A percentile compares a stretch with the other conserved stretches of the same genome.
phyloP scores from a whole-genome alignment of 2,329 filamentous ascomycete genomes.

The Colletotrichum sp. region DNA sequence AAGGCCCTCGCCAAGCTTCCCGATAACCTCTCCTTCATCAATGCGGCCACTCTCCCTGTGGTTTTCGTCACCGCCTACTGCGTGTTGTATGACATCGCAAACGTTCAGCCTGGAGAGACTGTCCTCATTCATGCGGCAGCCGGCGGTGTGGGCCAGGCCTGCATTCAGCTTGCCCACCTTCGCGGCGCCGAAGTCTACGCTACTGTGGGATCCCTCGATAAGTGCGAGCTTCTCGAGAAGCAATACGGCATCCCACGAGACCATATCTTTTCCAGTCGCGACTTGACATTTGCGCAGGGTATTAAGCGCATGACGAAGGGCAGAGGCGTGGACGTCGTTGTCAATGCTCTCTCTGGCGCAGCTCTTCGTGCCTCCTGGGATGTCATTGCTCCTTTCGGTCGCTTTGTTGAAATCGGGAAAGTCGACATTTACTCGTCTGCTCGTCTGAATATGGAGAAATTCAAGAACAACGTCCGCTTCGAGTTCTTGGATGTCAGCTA shows the following conservation, averaged over 20 bases:
- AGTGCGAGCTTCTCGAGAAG: slow-evolving; percentile 30
- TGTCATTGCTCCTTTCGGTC: slow-evolving; percentile 47
- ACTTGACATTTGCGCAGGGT: slow-evolving; percentile 30
- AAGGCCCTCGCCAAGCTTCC: slow-evolving; percentile 38
- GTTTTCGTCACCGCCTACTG: slow-evolving; percentile 35
- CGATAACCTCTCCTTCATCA: slow-evolving; percentile 17
- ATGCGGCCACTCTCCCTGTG: slow-evolving; percentile 33
- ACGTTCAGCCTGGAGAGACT: slow-evolving; percentile 29
- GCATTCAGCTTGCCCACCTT: slow-evolving; percentile 33
- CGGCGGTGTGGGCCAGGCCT: slow-evolving; percentile 40
- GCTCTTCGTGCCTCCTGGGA: slow-evolving; percentile 45
- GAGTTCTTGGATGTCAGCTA: slow-evolving; percentile 45
- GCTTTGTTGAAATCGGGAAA: slow-evolving; percentile 51
- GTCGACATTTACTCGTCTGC: slow-evolving; percentile 42
- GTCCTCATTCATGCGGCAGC: slow-evolving; percentile 41
- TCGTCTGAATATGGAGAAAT: slow-evolving; percentile 50
- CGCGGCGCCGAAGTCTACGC: slow-evolving; percentile 35
- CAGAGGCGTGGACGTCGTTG: slow-evolving; percentile 37
- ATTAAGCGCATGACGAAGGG: slow-evolving; percentile 32
- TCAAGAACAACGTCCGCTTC: slow-evolving; percentile 49
- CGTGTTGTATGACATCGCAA: slow-evolving; percentile 32
- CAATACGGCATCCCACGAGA: slow-evolving; percentile 27
- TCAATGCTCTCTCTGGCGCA: slow-evolving; percentile 49
- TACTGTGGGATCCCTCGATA: slow-evolving; percentile 32
- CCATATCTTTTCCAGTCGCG: slow-evolving; percentile 30